These are phyloP conservation scores for Zymoseptoria crescenta DNA, from an alignment of 2,329 filamentous ascomycete genomes.

Conservation along the genomic window DNA sequence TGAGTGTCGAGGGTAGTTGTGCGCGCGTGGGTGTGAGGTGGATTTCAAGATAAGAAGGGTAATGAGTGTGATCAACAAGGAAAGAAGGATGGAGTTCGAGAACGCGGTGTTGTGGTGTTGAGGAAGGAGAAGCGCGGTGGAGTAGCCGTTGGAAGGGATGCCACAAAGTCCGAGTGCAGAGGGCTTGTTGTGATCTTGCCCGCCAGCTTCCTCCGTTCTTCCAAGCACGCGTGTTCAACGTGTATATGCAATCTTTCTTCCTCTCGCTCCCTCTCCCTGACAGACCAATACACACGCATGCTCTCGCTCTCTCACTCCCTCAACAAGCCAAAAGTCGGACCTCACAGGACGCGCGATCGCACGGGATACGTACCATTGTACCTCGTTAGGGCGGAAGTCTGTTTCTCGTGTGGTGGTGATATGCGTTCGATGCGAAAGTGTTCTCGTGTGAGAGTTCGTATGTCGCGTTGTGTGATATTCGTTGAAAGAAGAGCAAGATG, in stretches of 20 bases:
- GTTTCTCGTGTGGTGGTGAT: not conserved
- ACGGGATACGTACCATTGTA: not conserved
- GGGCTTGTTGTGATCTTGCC: not conserved
- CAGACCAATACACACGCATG: not conserved
- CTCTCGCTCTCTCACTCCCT: not conserved
- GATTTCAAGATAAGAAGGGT: not conserved
- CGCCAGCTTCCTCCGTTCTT: not conserved
- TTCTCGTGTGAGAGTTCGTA: not conserved
- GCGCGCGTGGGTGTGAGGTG: not conserved
- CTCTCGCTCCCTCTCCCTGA: not conserved
- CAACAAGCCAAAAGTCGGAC: not conserved
- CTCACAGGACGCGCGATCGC: not conserved
- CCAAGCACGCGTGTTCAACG: not conserved
- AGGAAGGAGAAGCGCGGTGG: not conserved
- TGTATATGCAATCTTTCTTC: not conserved
- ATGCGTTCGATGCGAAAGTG: not conserved
- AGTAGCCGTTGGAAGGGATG: not conserved
- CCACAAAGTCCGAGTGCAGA: not conserved
- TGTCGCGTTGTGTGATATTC: not conserved
- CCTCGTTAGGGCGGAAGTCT: not conserved
- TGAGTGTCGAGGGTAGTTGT: not conserved
- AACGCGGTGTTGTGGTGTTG: not conserved
- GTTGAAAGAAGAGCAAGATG: not conserved
- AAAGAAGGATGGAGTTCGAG: not conserved
- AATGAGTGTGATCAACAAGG: not conserved